These are phyloP conservation scores for Bruguiera hainesii DNA, from an alignment of 441 rosid species.

Conservation along the genomic window DNA sequence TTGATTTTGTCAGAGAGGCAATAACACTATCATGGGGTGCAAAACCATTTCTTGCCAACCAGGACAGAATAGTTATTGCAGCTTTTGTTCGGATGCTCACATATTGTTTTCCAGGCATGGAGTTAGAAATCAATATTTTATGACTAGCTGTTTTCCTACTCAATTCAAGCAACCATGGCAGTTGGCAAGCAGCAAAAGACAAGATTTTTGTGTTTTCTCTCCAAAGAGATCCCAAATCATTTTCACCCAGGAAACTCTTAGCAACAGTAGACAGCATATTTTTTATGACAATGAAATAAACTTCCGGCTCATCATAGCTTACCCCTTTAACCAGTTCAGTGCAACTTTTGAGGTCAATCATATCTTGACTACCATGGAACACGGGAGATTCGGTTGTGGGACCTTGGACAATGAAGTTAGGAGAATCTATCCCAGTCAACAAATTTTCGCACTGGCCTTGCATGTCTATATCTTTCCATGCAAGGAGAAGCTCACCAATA, in stretches of 20 bases:
- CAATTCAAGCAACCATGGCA: slow-evolving; percentile 93
- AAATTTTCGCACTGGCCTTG: slow-evolving; percentile 79
- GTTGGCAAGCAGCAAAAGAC: slow-evolving; percentile 71
- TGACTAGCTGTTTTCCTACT: slow-evolving; percentile 45
- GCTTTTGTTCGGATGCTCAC: slow-evolving; percentile 65
- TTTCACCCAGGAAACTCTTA: slow-evolving; percentile 55
- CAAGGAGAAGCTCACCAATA: slow-evolving; percentile 86
- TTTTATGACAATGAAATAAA: slow-evolving; percentile 41
- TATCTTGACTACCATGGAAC: slow-evolving; percentile 37
- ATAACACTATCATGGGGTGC: slow-evolving; percentile 81
- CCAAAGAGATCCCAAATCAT: slow-evolving; percentile 58
- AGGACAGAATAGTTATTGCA: slow-evolving; percentile 63
- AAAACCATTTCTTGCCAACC: slow-evolving; percentile 91
- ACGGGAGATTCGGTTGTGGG: slow-evolving; percentile 29
- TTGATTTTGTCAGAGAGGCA: slow-evolving; percentile 73
- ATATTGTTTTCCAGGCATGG: slow-evolving; percentile 61
- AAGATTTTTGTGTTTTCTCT: slow-evolving; percentile 73
- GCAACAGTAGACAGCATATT: slow-evolving; percentile 58
- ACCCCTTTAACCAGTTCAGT: slow-evolving; percentile 44
- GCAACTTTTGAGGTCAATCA: slow-evolving; percentile 44
- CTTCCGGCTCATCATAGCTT: slow-evolving; percentile 41
- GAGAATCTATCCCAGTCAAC: slow-evolving; percentile 52
- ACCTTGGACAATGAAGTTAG: slow-evolving; percentile 40
- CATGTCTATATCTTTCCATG: slow-evolving; percentile 98
- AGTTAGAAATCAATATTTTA: slow-evolving; percentile 43